Conservation (phyloP, 345 rosid species). For the Physaria fendleri region DNA sequence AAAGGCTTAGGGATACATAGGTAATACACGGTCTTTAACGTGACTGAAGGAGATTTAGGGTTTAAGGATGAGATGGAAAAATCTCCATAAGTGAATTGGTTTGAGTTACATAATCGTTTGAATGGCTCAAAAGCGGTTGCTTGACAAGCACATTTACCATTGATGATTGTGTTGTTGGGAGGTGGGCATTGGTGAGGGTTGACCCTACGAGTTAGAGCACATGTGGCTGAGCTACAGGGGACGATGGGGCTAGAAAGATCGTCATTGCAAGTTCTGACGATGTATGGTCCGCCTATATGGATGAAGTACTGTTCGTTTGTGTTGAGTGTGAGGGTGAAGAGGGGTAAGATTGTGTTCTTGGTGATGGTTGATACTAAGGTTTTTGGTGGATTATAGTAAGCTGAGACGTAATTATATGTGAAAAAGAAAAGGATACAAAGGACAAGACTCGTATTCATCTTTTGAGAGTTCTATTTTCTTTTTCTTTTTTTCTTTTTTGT, state of each 20-base stretch:
- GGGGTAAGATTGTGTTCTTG: constrained; percentile 28
- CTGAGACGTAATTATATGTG: neutral
- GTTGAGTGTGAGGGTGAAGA: constrained; percentile 28
- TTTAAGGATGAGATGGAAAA: constrained; percentile 21
- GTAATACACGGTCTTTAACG: neutral
- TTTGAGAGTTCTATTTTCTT: too few relatives aligned
- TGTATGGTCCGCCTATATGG: constrained; percentile 24
- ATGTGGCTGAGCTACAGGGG: constrained; percentile 18
- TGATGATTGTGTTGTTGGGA: constrained; percentile 12
- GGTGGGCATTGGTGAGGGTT: constrained; percentile 14
- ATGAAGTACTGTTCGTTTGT: constrained; percentile 19
- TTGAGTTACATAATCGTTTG: constrained; percentile 7
- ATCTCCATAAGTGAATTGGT: constrained; percentile 10
- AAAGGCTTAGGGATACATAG: constrained; percentile 27
- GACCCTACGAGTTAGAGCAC: constrained; percentile 7
- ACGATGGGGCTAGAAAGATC: constrained; percentile 8
- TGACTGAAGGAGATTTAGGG: constrained; percentile 15
- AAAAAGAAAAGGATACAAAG: constrained; percentile 8
- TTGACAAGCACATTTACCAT: constrained; percentile 19
- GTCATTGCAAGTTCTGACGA: constrained; percentile 19
- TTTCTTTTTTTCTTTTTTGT: too few relatives aligned
- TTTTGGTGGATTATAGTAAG: neutral
- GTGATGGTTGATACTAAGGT: constrained; percentile 30
- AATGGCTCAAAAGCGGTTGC: constrained; percentile 33
- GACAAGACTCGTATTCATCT: constrained; percentile 12